phyloP scores from a whole-genome alignment of 2,329 filamentous ascomycete species.

The Raffaelea arxii region DNA sequence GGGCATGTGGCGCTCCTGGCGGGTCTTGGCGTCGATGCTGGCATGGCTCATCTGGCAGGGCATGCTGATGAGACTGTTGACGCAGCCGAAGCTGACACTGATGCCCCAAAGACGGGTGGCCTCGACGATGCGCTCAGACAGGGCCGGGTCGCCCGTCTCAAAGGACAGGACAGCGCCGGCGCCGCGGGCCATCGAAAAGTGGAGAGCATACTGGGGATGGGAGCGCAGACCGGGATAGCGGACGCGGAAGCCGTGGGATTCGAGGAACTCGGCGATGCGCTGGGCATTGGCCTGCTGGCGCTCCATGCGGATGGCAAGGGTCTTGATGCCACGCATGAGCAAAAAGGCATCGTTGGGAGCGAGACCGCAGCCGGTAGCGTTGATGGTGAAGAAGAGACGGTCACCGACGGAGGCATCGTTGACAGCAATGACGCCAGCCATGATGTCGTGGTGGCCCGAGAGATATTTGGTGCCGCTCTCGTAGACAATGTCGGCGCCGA shows the following conservation, averaged over 20 bases:
- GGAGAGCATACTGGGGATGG: conserved; percentile 91
- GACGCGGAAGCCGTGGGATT: conserved; percentile 84
- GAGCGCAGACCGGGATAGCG: conserved; percentile 90
- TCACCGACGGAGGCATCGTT: conserved; percentile 77
- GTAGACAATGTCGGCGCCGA: conserved; percentile 93
- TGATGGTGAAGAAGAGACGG: conserved; percentile 93
- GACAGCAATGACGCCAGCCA: conserved; percentile 92
- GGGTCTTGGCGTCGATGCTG: conserved; percentile 91
- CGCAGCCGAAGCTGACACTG: conserved; percentile 93
- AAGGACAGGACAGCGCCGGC: conserved; percentile 92
- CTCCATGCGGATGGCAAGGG: conserved; percentile 94
- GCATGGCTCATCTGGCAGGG: conserved; percentile 99
- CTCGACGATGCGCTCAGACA: conserved; percentile 92
- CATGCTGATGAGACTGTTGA: conserved; percentile 98
- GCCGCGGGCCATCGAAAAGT: conserved; percentile 90
- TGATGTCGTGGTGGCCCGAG: conserved; percentile 95
- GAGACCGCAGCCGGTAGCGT: conserved; percentile 87
- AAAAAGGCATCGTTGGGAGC: conserved; percentile 95
- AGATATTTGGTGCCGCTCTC: conserved; percentile 97
- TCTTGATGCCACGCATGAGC: conserved; percentile 92
- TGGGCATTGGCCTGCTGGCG: conserved; percentile 93
- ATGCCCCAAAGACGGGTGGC: conserved; percentile 88
- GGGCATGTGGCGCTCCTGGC: conserved; percentile 80
- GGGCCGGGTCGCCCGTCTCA: conserved; percentile 75
- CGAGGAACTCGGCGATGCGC: conserved; percentile 84